These are phyloP conservation scores for Ophidiomyces ophidiicola DNA, from an alignment of 2,329 filamentous ascomycete species.

Conservation along the genomic window DNA sequence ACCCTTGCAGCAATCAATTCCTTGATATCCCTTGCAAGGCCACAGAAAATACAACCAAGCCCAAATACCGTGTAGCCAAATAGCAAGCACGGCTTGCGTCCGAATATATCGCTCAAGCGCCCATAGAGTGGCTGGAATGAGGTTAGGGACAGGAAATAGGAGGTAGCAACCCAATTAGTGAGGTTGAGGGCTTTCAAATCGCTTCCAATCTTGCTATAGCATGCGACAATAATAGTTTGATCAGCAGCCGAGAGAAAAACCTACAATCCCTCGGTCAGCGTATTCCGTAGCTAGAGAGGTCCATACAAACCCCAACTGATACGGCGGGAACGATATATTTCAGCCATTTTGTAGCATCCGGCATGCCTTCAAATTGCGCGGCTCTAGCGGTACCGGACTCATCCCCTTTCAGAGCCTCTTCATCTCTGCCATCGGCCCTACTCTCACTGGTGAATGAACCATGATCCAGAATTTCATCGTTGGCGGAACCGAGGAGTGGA, in stretches of 20 bases:
- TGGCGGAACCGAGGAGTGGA: conserved; percentile 32
- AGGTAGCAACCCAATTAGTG: conserved; percentile 63
- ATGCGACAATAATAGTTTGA: conserved; percentile 65
- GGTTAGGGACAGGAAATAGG: conserved; percentile 60
- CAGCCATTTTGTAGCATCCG: conserved; percentile 40
- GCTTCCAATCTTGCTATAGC: conserved; percentile 64
- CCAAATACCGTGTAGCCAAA: conserved; percentile 54
- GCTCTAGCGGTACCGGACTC: conserved; percentile 20
- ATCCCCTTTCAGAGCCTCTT: conserved; percentile 23
- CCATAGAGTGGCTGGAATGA: conserved; percentile 65
- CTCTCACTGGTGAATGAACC: conserved; percentile 16
- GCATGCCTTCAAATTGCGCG: conserved; percentile 34
- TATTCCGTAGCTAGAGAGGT: not conserved
- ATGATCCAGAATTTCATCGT: conserved; percentile 16
- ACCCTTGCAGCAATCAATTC: conserved; percentile 54
- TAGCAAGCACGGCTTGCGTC: conserved; percentile 53
- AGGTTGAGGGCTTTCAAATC: conserved; percentile 62
- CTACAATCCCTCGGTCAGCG: conserved; percentile 31
- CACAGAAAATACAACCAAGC: conserved; percentile 50
- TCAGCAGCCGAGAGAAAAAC: conserved; percentile 62
- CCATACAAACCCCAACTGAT: conserved; percentile 45
- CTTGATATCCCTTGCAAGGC: conserved; percentile 49
- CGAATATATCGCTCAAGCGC: conserved; percentile 59
- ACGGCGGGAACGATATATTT: conserved; percentile 50
- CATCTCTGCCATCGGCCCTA: conserved; percentile 13